Evolutionary conservation across 2,329 filamentous ascomycete species (phyloP), one percentile per base, ranked within the genome.

Genomic region (Fusarium sulawesiense): DNA sequence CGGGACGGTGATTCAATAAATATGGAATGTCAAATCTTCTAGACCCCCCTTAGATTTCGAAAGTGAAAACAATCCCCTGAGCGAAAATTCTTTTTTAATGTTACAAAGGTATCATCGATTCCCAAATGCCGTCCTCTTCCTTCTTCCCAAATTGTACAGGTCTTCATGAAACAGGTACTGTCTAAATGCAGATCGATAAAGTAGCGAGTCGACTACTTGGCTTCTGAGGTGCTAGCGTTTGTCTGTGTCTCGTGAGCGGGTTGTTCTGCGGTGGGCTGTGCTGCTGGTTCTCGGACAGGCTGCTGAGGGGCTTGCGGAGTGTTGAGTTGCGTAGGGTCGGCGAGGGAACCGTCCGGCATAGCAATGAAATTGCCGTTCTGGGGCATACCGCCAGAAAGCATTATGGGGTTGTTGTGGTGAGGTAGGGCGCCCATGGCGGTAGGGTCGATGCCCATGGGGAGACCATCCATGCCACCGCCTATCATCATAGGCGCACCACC

Each of bases 31-130:
- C 44, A 32, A 41, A 30, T 49, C 27, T 40, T 54, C 25, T 40
- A 44, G 30, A 23, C 32, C 40, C n/a, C n/a, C 51, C 27, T 40
- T 25, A 44, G 37, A 46, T 51, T 50, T 47, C 59, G 46, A 62
- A 44, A 44, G 56, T 37, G 45, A 34, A 62, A 40, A 62, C n/a
- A 41, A 44, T 54, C 42, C 46, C 60, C 45, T 66, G 45, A 46
- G 60, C 30, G 54, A 42, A 64, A 37, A 63, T 53, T 51, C 48
- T 54, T 49, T 32, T 56, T 71, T 70, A 71, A 32, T 72, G 66
- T 75, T 75, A 75, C 72, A 74, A 66, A 72, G 68, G 66, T 73
- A 75, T 75, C 68, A 64, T 75, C 59, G 64, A 74, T 73, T 59
- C 55, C 58, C 66, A 48, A 34, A 50, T 40, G 45, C 60, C 49